These are phyloP conservation scores for Trichoderma pleuroti DNA, from an alignment of 2,329 filamentous ascomycete species.

Conservation along the genomic window DNA sequence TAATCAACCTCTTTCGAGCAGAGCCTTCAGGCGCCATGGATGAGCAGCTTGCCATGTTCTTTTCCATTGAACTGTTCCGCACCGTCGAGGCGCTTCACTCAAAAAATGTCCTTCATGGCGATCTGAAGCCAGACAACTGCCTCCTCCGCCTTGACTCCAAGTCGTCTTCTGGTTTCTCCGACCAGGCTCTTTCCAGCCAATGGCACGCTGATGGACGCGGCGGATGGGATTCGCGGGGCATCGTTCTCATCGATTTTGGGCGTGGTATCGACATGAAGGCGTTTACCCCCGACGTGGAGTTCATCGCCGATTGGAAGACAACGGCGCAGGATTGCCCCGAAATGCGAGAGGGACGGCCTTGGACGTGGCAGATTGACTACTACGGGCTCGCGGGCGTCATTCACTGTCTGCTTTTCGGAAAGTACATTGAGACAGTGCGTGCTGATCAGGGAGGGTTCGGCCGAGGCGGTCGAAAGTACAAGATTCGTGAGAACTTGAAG, in stretches of 20 bases:
- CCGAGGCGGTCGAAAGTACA: conserved; percentile 66
- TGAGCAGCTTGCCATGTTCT: conserved; percentile 91
- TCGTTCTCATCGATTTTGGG: conserved; percentile 91
- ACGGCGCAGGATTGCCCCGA: conserved; percentile 85
- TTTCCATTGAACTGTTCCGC: conserved; percentile 84
- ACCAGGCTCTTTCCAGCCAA: conserved; percentile 51
- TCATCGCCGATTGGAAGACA: conserved; percentile 95
- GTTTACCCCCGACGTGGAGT: conserved; percentile 70
- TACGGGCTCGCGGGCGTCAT: conserved; percentile 86
- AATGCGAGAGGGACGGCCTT: conserved; percentile 88
- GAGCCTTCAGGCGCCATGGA: conserved; percentile 77
- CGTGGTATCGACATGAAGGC: conserved; percentile 89
- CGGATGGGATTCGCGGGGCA: conserved; percentile 76
- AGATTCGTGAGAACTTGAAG: conserved; percentile 79
- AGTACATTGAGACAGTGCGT: conserved; percentile 80
- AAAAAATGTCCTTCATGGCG: conserved; percentile 79
- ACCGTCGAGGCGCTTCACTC: conserved; percentile 83
- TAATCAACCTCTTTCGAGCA: conserved; percentile 79
- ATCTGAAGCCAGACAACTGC: conserved; percentile 94
- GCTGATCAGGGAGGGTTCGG: conserved; percentile 54
- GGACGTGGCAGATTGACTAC: conserved; percentile 98
- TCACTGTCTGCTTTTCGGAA: conserved; percentile 86
- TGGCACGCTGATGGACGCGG: conserved; percentile 71
- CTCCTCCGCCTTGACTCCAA: conserved; percentile 71
- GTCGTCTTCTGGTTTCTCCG: conserved; percentile 21